Conservation (phyloP, 306 rosid species). For the Erythrophleum fordii region DNA sequence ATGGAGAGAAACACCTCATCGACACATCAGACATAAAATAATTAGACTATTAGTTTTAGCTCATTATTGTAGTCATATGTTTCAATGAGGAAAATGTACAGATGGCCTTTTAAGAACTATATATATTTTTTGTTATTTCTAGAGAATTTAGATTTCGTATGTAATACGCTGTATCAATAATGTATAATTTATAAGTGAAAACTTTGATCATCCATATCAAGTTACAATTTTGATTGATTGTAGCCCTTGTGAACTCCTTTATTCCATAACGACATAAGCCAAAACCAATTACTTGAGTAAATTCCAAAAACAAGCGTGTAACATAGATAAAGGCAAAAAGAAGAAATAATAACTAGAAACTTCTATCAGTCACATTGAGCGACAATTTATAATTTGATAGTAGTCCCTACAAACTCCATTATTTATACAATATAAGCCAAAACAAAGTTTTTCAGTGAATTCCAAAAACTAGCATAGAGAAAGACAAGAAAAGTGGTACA, state of each 20-base stretch:
- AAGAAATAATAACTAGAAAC: background rate
- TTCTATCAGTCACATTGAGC: background rate
- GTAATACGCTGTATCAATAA: background rate
- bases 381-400: background rate
- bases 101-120: background rate
- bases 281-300: background rate
- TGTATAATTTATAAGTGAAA: background rate
- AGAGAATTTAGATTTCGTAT: slow-evolving; percentile 11
- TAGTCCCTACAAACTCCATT: background rate
- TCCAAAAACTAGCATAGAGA: background rate
- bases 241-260: background rate
- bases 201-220: background rate
- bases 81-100: background rate
- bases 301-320: background rate
- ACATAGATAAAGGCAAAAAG: background rate
- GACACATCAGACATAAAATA: background rate
- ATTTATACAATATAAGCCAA: background rate
- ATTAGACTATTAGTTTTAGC: slow-evolving; percentile 18
- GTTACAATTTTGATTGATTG: background rate
- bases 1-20: slow-evolving; percentile 10
- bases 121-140: background rate
- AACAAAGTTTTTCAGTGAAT: background rate
- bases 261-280: background rate
- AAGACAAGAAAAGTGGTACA: background rate
- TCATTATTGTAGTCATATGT: background rate